A percentile compares a stretch with the other conserved stretches of the same genome.
These are phyloP conservation scores for Cyberlindnera mrakii DNA, from an alignment of 805 yeast species.

Conservation along the genomic window DNA sequence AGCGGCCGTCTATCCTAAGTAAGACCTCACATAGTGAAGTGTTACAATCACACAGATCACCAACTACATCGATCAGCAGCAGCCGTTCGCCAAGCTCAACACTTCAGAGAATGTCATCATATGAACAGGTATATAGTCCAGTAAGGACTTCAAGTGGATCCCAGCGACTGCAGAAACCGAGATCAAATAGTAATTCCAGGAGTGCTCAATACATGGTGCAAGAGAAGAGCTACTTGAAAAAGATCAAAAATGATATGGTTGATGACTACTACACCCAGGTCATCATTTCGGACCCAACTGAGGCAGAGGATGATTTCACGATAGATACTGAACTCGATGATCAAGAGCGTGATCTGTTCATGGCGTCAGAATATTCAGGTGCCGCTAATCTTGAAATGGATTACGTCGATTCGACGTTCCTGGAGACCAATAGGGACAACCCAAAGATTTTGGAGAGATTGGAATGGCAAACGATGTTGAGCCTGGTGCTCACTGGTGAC, in stretches of 20 bases:
- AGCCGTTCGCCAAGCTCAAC: slow-evolving; percentile 15
- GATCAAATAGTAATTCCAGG: slow-evolving; percentile 18
- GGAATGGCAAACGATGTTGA: slow-evolving; percentile 95
- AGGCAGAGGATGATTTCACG: slow-evolving; percentile 27
- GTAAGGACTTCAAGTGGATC: slow-evolving; percentile 22
- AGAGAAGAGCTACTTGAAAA: slow-evolving; percentile 59
- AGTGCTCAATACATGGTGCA: slow-evolving; percentile 36
- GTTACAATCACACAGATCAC: slow-evolving; percentile 15
- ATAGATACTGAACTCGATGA: slow-evolving; percentile 21
- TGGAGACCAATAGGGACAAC: slow-evolving; percentile 22
- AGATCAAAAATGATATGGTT: slow-evolving; percentile 50
- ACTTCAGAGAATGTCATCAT: slow-evolving; percentile 15
- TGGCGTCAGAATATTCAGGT: slow-evolving; percentile 15
- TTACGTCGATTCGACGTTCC: slow-evolving; percentile 20
- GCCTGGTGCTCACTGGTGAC: slow-evolving; percentile 89
- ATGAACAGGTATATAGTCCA: slow-evolving; percentile 19
- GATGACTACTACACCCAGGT: slow-evolving; percentile 75
- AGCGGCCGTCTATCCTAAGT: slow-evolving; percentile 3
- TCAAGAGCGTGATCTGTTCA: slow-evolving; percentile 20
- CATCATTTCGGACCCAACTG: slow-evolving; percentile 38
- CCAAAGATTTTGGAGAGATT: slow-evolving; percentile 61
- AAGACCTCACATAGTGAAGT: slow-evolving; percentile 6
- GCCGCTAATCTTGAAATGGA: slow-evolving; percentile 45
- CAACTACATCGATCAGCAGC: slow-evolving; percentile 12
- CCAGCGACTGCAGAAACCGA: slow-evolving; percentile 11